Evolutionary conservation across 352 stramenopile species (phyloP), one percentile per base, ranked within the genome.

Genomic region (Labyrinthula sp.): DNA sequence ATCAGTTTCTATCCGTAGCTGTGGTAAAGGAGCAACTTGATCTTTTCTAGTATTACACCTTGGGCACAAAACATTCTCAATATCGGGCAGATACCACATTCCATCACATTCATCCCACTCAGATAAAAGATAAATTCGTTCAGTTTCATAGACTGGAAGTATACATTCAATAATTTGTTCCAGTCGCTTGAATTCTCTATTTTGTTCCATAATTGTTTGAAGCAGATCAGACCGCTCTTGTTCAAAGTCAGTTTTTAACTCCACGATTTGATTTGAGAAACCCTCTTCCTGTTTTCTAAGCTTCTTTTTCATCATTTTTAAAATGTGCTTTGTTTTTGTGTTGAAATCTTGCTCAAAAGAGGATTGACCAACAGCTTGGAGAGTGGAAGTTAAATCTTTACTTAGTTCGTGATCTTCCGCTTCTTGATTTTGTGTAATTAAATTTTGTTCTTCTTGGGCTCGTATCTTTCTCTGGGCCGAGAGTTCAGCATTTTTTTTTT

Each of bases 141-240:
- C n/a, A n/a, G n/a, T n/a, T n/a, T n/a, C n/a, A n/a, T n/a, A n/a
- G n/a, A n/a, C n/a, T n/a, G n/a, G n/a, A n/a, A n/a, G n/a, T n/a
- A n/a, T n/a, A n/a, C n/a, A n/a, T n/a, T 41, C 38, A 2, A 60
- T 20, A 2, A 60, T 28, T 27, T 60, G 48, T 12, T 60, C 54
- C 9, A 60, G 18, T 12, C 59, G 48, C 21, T 43, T 62, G 2
- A 56, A 28, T 12, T 60, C 54, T 9, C 47, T 20, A 8, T 52
- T 40, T 24, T 60, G 54, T 26, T 60, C 48, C 9, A 40, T 28
- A 17, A 60, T 60, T 9, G 41, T 54, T 17, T 54, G 38, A 30
- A 62, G 20, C 38, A 62, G 18, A 2, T 21, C 27, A 15, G 61
- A 49, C 5, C 54, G 54, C 52, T 59, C 48, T 14, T 39, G 26